These are phyloP conservation scores for Pseudomonodictys pantanalensis DNA, from an alignment of 495 filamentous ascomycete species.

Conservation along the genomic window DNA sequence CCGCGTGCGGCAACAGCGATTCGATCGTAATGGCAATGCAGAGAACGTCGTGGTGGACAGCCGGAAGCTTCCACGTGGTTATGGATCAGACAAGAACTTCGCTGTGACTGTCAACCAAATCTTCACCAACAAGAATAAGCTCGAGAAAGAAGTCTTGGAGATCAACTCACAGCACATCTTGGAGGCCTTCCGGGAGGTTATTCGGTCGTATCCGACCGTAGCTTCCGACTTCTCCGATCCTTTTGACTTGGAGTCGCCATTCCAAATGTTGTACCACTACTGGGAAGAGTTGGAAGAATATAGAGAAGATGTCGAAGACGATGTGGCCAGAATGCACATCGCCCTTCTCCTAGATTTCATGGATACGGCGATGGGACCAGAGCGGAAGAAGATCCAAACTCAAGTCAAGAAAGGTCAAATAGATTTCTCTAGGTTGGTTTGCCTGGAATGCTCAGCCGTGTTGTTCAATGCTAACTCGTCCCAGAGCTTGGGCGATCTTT, in stretches of 20 bases:
- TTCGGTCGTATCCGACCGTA: constrained; percentile 44
- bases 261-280: constrained; percentile 33
- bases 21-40: constrained; percentile 8
- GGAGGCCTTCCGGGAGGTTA: constrained; percentile 34
- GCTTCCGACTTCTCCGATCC: constrained; percentile 38
- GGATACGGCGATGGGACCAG: constrained; percentile 22
- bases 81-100: constrained; percentile 26
- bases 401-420: constrained; percentile 26
- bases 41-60: constrained; percentile 11
- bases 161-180: constrained; percentile 49
- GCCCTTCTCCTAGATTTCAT: constrained; percentile 37
- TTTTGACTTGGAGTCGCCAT: constrained; percentile 36
- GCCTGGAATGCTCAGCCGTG: too few relatives aligned
- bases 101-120: constrained; percentile 43
- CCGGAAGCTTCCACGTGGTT: background rate
- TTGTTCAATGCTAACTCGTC: too few relatives aligned
- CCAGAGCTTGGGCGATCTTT: constrained; percentile 34
- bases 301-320: constrained; percentile 34
- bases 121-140: constrained; percentile 31
- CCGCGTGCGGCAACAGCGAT: constrained; percentile 20
- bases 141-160: constrained; percentile 39
- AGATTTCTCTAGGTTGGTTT: too few relatives aligned
- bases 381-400: constrained; percentile 17
- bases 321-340: constrained; percentile 36
- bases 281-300: constrained; percentile 39